Evolutionary conservation across 2,329 filamentous ascomycete genomes (phyloP).

Genomic region (Cyphellophora europaea): DNA sequence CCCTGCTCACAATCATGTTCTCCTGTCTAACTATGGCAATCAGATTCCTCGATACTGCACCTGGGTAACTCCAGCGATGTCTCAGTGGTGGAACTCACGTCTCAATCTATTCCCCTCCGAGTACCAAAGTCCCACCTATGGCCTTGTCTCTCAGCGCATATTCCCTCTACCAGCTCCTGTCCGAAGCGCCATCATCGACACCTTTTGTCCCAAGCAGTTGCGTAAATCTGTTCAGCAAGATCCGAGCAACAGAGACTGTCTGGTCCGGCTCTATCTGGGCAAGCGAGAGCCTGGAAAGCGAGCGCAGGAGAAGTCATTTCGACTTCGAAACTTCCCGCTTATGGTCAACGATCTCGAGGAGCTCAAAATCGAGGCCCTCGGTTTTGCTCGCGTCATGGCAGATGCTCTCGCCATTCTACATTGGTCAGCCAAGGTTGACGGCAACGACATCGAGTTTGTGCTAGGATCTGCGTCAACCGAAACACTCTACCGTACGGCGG

Average conservation of each 20-base stretch:
- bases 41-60: not conserved
- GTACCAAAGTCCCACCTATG: not conserved
- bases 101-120: not conserved
- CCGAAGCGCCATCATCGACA: constrained; percentile 21
- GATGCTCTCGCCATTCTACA: constrained; percentile 42
- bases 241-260: constrained; percentile 34
- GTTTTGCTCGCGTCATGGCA: constrained; percentile 39
- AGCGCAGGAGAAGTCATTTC: constrained; percentile 1
- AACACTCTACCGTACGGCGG: not conserved
- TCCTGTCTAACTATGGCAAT: not conserved
- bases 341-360: constrained; percentile 37
- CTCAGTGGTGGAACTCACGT: not conserved
- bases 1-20: too few species aligned
- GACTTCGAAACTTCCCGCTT: constrained; percentile 7
- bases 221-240: constrained; percentile 10
- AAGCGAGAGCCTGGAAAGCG: constrained; percentile 18
- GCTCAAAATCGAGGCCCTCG: constrained; percentile 24
- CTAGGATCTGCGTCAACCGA: constrained; percentile 22
- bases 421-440: constrained; percentile 40
- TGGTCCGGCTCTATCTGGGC: constrained; percentile 43
- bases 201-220: constrained; percentile 24
- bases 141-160: constrained; percentile 18
- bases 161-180: constrained; percentile 18
- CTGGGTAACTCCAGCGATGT: not conserved
- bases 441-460: constrained; percentile 48